Percentiles rank a stretch among this genome's conserved stretches.
These are phyloP conservation scores for Chlorella sp. DNA, from an alignment of 139 green algal genomes.

Conservation along the genomic window DNA sequence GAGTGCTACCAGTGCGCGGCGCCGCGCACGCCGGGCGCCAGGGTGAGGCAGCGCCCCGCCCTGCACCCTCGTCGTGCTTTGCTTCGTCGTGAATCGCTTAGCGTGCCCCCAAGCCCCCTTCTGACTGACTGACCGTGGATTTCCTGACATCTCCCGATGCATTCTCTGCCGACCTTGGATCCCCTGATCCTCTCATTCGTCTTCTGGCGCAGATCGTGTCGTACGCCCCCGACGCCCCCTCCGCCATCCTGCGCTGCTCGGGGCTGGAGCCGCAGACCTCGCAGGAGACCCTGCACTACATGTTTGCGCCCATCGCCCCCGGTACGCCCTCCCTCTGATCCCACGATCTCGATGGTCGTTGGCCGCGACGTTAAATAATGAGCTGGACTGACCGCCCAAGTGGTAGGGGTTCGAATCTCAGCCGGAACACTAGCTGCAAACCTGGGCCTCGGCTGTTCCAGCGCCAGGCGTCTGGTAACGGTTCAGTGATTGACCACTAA, in stretches of 20 bases:
- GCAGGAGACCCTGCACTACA: conserved; percentile 55
- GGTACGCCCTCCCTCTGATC: not conserved
- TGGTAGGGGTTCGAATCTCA: no score
- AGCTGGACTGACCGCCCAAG: not conserved
- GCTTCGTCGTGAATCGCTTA: no score
- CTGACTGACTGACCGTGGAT: no score
- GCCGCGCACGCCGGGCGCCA: conserved; percentile 39
- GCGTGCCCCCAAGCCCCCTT: no score
- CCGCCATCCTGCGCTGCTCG: conserved; percentile 58
- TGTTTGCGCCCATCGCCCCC: conserved; percentile 33
- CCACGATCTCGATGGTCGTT: not conserved
- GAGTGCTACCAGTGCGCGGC: conserved; percentile 76
- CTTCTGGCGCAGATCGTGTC: conserved; percentile 36
- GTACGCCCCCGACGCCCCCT: conserved; percentile 45
- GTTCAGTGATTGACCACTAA: not conserved
- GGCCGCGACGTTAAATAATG: not conserved
- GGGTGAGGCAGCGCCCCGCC: no score
- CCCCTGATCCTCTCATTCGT: no score
- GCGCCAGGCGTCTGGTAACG: not conserved
- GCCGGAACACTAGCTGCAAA: no score
- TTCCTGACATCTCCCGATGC: no score
- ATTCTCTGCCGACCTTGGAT: no score
- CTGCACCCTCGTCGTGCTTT: no score
- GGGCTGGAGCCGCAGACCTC: conserved; percentile 48
- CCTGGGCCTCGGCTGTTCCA: no score